A percentile compares a stretch with the other conserved stretches of the same genome.
These are phyloP conservation scores for Fusarium coicis DNA, from an alignment of 2,329 filamentous ascomycete genomes.

Conservation along the genomic window DNA sequence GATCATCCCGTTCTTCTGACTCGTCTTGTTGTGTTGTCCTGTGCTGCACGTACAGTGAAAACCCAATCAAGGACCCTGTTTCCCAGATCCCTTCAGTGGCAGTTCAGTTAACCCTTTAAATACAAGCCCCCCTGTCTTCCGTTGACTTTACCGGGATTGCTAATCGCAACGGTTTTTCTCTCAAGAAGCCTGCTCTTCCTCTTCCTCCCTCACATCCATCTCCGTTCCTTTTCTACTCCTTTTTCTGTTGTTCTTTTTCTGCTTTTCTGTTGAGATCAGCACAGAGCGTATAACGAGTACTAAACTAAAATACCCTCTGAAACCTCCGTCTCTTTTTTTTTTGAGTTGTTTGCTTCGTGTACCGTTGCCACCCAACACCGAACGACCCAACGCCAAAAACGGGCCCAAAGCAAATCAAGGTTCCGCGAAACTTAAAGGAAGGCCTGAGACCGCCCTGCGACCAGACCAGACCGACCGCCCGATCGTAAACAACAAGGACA, in stretches of 20 bases:
- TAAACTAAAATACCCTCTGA: neutral
- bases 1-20: slow-evolving; percentile 31
- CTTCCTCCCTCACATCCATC: slow-evolving; percentile 17
- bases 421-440: slow-evolving; percentile 11
- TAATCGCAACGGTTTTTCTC: slow-evolving; percentile 32
- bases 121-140: slow-evolving; percentile 20
- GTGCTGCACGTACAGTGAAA: neutral
- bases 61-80: slow-evolving; percentile 7
- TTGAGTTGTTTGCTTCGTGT: slow-evolving; percentile 7
- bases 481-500: slow-evolving; percentile 26
- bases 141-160: slow-evolving; percentile 36
- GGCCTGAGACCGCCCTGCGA: slow-evolving; percentile 25
- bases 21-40: slow-evolving; percentile 12
- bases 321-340: neutral
- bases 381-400: slow-evolving; percentile 5
- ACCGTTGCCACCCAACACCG: slow-evolving; percentile 13
- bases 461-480: slow-evolving; percentile 1
- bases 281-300: slow-evolving; percentile 1
- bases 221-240: slow-evolving; percentile 9
- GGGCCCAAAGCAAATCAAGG: slow-evolving; percentile 18
- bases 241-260: neutral
- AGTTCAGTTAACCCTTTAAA: slow-evolving; percentile 22
- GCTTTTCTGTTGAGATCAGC: neutral
- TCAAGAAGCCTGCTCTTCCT: slow-evolving; percentile 1
- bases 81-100: slow-evolving; percentile 18